phyloP scores from a whole-genome alignment of 129 eudicot species.

The Artemisia annua region DNA sequence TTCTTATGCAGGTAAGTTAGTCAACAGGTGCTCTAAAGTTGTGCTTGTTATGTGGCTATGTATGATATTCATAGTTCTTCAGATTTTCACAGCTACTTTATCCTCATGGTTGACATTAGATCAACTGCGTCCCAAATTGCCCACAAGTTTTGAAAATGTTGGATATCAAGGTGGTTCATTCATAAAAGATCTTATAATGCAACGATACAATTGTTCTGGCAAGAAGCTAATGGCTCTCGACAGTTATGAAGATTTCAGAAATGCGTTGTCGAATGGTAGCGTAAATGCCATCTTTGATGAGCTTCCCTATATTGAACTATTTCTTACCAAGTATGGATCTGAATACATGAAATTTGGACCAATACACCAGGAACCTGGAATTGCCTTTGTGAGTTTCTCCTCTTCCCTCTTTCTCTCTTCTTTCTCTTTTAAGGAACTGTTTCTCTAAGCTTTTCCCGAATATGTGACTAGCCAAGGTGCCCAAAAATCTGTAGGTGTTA shows the following conservation, averaged over 20 bases:
- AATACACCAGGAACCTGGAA: slow-evolving; percentile 29
- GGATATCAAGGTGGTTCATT: slow-evolving; percentile 23
- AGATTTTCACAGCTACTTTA: slow-evolving; percentile 20
- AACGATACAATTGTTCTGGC: neutral
- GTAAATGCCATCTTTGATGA: slow-evolving; percentile 12
- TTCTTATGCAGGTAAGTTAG: slow-evolving; percentile 15
- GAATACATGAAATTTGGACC: slow-evolving; percentile 28
- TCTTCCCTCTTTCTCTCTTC: neutral
- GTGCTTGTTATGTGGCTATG: slow-evolving; percentile 25
- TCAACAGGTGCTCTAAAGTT: slow-evolving; percentile 20
- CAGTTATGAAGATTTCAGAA: slow-evolving; percentile 13
- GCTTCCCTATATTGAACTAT: slow-evolving; percentile 26
- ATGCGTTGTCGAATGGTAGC: slow-evolving; percentile 11
- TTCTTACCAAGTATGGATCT: slow-evolving; percentile 22
- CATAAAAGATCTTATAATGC: neutral
- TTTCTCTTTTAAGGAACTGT: neutral
- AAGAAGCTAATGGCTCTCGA: slow-evolving; percentile 8
- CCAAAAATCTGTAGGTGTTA: too few relatives aligned
- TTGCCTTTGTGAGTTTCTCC: slow-evolving; percentile 29
- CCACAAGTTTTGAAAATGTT: neutral
- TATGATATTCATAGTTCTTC: slow-evolving; percentile 25
- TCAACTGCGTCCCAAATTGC: slow-evolving; percentile 18
- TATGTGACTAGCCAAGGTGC: neutral
- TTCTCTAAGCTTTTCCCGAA: neutral
- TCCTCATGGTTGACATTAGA: slow-evolving; percentile 27